Evolutionary conservation across 1,284 basidiomycete genomes (phyloP), one percentile per base, ranked within the genome.

Genomic region (Leccinum colubrinum): DNA sequence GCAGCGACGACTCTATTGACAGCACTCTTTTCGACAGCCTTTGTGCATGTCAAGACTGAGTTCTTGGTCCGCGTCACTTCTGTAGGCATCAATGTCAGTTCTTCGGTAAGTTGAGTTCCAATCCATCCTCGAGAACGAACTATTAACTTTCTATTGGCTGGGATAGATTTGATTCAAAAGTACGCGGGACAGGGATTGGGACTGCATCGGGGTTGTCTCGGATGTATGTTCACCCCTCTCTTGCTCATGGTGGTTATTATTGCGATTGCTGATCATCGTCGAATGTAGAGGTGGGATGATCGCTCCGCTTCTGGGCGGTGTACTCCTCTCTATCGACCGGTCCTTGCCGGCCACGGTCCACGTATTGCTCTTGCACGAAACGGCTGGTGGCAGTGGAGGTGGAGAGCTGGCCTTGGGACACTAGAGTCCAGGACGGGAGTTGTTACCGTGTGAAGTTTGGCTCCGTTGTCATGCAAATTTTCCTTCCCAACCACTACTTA

Each of bases 101-200:
- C 90, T 0, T 95, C 94, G 54, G 90, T 91, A 59, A 66, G 86
- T 75, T 6, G 48, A 6, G 4, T 1, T 55, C 17, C 54, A n/a
- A 52, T n/a, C 1, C 0, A n/a, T 20, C 12, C 9, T 22, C 2
- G 43, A 7, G 35, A 43, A 50, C 14, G 12, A 11, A 6, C 15
- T 37, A 58, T 52, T 55, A 8, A 58, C 3, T 22, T 14, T 25
- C 11, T 2, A 0, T 2, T 33, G 7, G 55, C 20, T 41, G 27
- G 11, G 22, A 5, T 65, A 90, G 88, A 81, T 95, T 95, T 71
- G 87, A 83, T 2, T 94, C 93, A 1, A 86, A 86, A 77, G 92
- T 95, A 5, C 85, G 95, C 64, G 95, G 95, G 20, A 96, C 94
- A 4, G 95, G 94, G 1, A 93, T 92, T 69, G 95, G 95, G 0